Conservation (phyloP, 139 green algal species). For the Pleodorina starrii region DNA sequence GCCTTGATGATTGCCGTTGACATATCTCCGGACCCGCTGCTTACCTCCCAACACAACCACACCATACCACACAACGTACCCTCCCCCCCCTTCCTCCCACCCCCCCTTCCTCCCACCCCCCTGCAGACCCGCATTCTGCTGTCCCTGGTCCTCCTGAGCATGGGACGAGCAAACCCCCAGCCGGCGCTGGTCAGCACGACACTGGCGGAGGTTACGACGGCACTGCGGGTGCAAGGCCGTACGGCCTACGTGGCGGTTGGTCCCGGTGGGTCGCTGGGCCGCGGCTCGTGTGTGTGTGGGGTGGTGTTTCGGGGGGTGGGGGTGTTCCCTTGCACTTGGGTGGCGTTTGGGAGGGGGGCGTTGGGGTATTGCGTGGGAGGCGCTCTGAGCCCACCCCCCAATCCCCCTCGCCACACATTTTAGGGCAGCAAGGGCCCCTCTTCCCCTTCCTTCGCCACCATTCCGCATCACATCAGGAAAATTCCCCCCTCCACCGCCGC, state of each 20-base stretch:
- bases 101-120: neutral
- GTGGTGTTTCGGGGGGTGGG: neutral
- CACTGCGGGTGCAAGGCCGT: slow-evolving; percentile 56
- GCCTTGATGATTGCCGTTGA: too few relatives aligned
- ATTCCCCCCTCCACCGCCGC: too few relatives aligned
- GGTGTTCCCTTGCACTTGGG: too few relatives aligned
- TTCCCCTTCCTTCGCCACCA: too few relatives aligned
- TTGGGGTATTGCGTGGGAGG: too few relatives aligned
- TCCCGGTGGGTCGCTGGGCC: neutral
- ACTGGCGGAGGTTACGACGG: slow-evolving; percentile 8
- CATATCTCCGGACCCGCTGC: too few relatives aligned
- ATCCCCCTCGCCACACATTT: too few relatives aligned
- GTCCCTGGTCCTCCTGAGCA: slow-evolving; percentile 22
- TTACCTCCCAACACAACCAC: neutral
- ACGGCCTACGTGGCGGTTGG: slow-evolving; percentile 67
- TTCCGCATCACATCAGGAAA: too few relatives aligned
- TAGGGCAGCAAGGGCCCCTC: too few relatives aligned
- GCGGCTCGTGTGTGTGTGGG: neutral
- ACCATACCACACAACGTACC: too few relatives aligned
- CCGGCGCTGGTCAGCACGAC: neutral
- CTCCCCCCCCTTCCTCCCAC: neutral
- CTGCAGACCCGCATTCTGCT: slow-evolving; percentile 24
- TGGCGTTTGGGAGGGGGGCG: too few relatives aligned
- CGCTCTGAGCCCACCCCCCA: too few relatives aligned
- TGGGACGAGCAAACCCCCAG: neutral